phyloP scores from a whole-genome alignment of 2,329 filamentous ascomycete genomes.

The Ophiostoma pallidulum region DNA sequence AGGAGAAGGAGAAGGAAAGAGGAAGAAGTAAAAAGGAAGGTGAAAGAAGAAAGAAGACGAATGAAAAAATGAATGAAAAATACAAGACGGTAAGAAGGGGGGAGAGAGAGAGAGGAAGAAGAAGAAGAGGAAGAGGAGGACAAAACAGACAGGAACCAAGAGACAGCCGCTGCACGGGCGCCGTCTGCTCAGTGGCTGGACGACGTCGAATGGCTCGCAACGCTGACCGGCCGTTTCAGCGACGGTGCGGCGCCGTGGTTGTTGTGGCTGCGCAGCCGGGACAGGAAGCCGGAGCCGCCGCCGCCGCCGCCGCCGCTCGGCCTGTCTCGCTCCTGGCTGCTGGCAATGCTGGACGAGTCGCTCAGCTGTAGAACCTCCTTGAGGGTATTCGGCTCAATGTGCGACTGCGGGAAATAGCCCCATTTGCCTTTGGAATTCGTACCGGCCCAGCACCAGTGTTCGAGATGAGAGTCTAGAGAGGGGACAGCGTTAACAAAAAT shows the following conservation, averaged over 20 bases:
- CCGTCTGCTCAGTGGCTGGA: slow-evolving; percentile 7
- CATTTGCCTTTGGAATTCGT: slow-evolving; percentile 42
- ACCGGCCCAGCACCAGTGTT: slow-evolving; percentile 49
- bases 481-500: neutral
- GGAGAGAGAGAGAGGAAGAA: neutral
- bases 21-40: neutral
- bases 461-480: slow-evolving; percentile 32
- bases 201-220: slow-evolving; percentile 14
- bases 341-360: slow-evolving; percentile 18
- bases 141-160: neutral
- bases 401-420: slow-evolving; percentile 43
- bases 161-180: neutral
- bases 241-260: neutral
- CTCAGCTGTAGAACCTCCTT: slow-evolving; percentile 24
- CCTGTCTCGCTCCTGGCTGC: slow-evolving; percentile 3
- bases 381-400: slow-evolving; percentile 38
- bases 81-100: too few relatives aligned
- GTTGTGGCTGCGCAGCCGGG: slow-evolving; percentile 12
- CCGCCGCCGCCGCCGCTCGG: slow-evolving; percentile 17
- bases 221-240: slow-evolving; percentile 11
- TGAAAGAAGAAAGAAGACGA: neutral
- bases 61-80: neutral
- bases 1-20: neutral
- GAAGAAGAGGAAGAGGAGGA: neutral
- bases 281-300: slow-evolving; percentile 10